These are phyloP conservation scores for Fonsecaea pedrosoi DNA, from an alignment of 2,329 filamentous ascomycete species.

Conservation along the genomic window DNA sequence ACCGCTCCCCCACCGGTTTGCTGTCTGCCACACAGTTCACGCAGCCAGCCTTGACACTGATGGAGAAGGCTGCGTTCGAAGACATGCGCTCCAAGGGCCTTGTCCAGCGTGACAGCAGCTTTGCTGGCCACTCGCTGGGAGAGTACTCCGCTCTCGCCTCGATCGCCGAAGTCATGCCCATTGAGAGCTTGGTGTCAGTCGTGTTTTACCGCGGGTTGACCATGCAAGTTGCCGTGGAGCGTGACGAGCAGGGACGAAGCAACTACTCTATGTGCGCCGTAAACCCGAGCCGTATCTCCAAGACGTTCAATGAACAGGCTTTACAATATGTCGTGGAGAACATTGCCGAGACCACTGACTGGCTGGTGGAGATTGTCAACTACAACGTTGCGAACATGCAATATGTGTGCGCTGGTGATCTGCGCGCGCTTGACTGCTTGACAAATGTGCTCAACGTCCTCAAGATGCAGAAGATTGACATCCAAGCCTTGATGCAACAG, in stretches of 20 bases:
- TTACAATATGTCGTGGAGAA: constrained; percentile 96
- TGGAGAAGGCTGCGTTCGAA: constrained; percentile 99
- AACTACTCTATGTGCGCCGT: constrained; percentile 99
- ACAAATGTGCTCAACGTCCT: constrained; percentile 90
- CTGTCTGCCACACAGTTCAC: constrained; percentile 98
- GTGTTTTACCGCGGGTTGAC: constrained; percentile 99
- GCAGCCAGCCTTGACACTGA: constrained; percentile 92
- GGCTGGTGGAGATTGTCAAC: constrained; percentile 99
- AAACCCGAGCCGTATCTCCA: constrained; percentile 96
- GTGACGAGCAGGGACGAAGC: constrained; percentile 87
- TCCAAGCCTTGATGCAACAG: constrained; percentile 86
- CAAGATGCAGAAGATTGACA: constrained; percentile 96
- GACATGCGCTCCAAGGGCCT: constrained; percentile 98
- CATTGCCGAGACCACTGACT: constrained; percentile 89
- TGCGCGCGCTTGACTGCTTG: constrained; percentile 69
- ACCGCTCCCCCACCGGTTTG: constrained; percentile 90
- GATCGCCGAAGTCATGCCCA: constrained; percentile 98
- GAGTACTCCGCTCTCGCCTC: constrained; percentile 98
- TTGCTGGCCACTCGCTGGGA: constrained; percentile 95
- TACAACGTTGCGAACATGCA: constrained; percentile 78
- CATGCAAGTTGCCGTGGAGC: constrained; percentile 99
- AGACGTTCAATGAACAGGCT: constrained; percentile 98
- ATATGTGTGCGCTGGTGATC: constrained; percentile 71
- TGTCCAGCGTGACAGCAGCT: constrained; percentile 93
- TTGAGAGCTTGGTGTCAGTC: constrained; percentile 95